Base-by-base conservation (phyloP, 2,329 filamentous ascomycete species). In the Pestalotiopsis sp. region DNA sequence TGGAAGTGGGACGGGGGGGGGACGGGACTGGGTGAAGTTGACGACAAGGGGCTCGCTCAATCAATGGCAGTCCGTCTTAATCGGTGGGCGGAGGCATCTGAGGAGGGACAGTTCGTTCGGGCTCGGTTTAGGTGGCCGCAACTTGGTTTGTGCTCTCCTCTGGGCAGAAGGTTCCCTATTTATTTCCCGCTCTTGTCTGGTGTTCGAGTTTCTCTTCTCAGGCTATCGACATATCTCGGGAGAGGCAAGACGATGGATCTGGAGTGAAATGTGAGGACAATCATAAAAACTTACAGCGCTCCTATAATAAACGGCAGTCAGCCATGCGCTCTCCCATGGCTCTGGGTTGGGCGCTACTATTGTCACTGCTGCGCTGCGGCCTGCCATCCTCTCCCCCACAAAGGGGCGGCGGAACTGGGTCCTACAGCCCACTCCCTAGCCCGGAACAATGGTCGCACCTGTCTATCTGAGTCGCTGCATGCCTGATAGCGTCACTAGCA, bases 81-180 rank as follows among this genome's bases (percentile, higher is more conserved):
- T 60, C 56, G 56, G 57, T 14, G 57, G 65, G 65, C 70, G 68
- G 71, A 64, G 70, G 68, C 70, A 72, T 72, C 65, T 69, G 71
- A 55, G 57, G 63, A 38, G 35, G 52, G 57, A 24, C 24, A 63
- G 17, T n/a, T 35, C 38, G 30, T 35, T 35, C 30, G 30, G 30
- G 30, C 9, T 35, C 30, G 30, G 30, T 61, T 39, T 40, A 11
- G 44, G 44, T 52, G 44, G 44, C 44, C 44, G 44, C 44, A 52
- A 52, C 20, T 20, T 52, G 44, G 44, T 52, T 52, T 52, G 44
- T 52, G 44, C 44, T 52, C 44, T 52, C 7, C 2, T 35, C 30
- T 35, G 30, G 30, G 30, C 7, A 9, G 30, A 24, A 24, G 9
- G 7, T 9, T 52, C 10, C 17, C 10, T 52, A 3, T 17, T 52